A percentile compares a stretch with the other conserved stretches of the same genome.
Conservation (phyloP, 176 grass and related monocot genomes). For the Areca catechu region DNA sequence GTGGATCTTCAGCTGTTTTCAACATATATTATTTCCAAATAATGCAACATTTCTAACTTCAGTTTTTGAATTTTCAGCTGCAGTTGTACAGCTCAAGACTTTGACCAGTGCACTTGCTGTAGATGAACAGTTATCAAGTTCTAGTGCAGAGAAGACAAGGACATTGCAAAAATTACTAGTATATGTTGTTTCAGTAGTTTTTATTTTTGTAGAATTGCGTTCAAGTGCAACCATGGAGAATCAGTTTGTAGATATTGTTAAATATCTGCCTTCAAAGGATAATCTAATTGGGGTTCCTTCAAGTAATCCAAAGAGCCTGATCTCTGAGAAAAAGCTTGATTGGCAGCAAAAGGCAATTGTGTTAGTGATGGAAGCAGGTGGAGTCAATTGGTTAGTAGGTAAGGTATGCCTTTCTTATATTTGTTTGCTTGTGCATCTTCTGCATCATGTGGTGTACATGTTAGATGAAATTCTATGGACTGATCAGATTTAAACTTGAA, state of each 20-base stretch:
- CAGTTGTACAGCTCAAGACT: constrained; percentile 62
- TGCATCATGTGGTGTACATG: too few species aligned
- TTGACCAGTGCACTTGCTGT: constrained; percentile 50
- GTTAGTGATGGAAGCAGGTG: constrained; percentile 77
- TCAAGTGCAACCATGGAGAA: constrained; percentile 22
- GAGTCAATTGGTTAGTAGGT: constrained; percentile 90
- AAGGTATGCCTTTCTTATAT: constrained; percentile 33
- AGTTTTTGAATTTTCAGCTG: constrained; percentile 54
- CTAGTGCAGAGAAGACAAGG: constrained; percentile 44
- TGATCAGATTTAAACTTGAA: too few species aligned
- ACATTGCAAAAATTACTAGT: constrained; percentile 64
- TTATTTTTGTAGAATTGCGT: constrained; percentile 63
- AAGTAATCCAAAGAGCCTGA: constrained; percentile 30
- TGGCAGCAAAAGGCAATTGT: constrained; percentile 84
- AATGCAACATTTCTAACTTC: constrained; percentile 23
- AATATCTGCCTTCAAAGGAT: constrained; percentile 29
- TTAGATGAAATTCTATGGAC: too few species aligned
- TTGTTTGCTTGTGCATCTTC: neutral
- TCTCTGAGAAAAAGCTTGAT: constrained; percentile 33
- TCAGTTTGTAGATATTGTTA: constrained; percentile 24
- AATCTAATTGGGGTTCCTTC: constrained; percentile 21
- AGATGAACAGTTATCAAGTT: constrained; percentile 52
- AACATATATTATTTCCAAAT: neutral
- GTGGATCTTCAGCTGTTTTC: too few species aligned
- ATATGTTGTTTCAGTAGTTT: constrained; percentile 67